Evolutionary conservation across 179 eudicot genomes (phyloP), one percentile per base, ranked within the genome.

Genomic region (Beta macrorhiza): DNA sequence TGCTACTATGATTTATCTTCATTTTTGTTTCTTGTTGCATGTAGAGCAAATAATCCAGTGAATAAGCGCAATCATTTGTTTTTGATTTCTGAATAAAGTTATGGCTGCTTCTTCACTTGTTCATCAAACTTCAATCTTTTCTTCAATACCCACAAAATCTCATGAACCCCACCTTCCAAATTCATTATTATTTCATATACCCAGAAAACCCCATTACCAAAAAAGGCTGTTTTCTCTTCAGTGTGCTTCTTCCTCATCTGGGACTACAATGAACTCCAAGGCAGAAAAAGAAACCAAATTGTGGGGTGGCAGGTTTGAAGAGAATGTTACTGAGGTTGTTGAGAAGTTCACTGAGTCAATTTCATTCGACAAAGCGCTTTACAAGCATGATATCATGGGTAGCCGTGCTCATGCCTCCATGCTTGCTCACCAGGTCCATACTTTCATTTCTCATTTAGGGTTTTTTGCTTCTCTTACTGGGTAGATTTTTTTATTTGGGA

Each of bases 241-340:
- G 2, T 78, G 86, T 56, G 16, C 78, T 45, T 62, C 84, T 29
- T 45, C 75, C 42, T 68, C 67, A 17, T 72, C 74, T 67, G 61
- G 64, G 32, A 49, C 56, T 9, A 74, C 65, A 32, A 84, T 81
- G 80, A 78, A 67, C 16, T 17, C 65, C 32, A 77, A 81, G 37
- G 10, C 77, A 37, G 80, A 77, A 13, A 94, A 91, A 84, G 98
- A 94, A 87, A 84, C 88, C 16, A 97, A 97, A 82, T 90, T 94
- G 10, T 97, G 99, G 99, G 99, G 99, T 0, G 99, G 99, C 14
- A 85, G 99, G 76, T 97, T 97, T 67, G 97, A 94, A 79, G 98
- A 93, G 78, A 93, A 91, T 75, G 98, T 95, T 0, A 97, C 97
- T 6, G 97, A 97, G 51, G 84, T 86, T 0, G 99, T 97, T 3